These are phyloP conservation scores for Fagopyrum homotropicum DNA, from an alignment of 148 eudicot species.

Conservation along the genomic window DNA sequence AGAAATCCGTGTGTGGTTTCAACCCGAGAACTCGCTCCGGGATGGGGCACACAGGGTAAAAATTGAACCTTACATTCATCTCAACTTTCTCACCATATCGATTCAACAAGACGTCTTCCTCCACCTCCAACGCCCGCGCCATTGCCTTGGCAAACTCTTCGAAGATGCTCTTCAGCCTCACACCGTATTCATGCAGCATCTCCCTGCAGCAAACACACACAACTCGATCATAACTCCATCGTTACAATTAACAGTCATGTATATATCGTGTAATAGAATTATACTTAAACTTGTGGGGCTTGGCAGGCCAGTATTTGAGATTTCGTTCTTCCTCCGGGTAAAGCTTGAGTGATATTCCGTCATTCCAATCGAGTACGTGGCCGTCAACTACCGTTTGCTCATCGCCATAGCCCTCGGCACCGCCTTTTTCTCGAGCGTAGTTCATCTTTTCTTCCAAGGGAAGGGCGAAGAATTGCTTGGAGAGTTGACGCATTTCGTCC, in stretches of 20 bases:
- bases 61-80: slow-evolving; percentile 27
- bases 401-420: slow-evolving; percentile 7
- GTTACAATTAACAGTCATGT: neutral
- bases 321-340: slow-evolving; percentile 31
- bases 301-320: slow-evolving; percentile 43
- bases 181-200: slow-evolving; percentile 24
- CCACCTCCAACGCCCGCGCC: slow-evolving; percentile 24
- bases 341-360: slow-evolving; percentile 29
- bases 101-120: slow-evolving; percentile 18
- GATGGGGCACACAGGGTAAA: slow-evolving; percentile 32
- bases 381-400: slow-evolving; percentile 11
- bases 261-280: neutral
- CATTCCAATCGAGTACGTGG: slow-evolving; percentile 34
- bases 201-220: slow-evolving; percentile 22
- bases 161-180: slow-evolving; percentile 17
- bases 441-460: no score
- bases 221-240: neutral
- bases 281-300: slow-evolving; percentile 17
- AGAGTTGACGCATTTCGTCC: no score
- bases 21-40: slow-evolving; percentile 32
- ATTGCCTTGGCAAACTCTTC: slow-evolving; percentile 25
- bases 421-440: no score
- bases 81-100: slow-evolving; percentile 23
- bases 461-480: no score
- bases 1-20: slow-evolving; percentile 40